Evolutionary conservation across 495 filamentous ascomycete species (phyloP), one percentile per base, ranked within the genome.

Genomic region (Penicillium desertorum): DNA sequence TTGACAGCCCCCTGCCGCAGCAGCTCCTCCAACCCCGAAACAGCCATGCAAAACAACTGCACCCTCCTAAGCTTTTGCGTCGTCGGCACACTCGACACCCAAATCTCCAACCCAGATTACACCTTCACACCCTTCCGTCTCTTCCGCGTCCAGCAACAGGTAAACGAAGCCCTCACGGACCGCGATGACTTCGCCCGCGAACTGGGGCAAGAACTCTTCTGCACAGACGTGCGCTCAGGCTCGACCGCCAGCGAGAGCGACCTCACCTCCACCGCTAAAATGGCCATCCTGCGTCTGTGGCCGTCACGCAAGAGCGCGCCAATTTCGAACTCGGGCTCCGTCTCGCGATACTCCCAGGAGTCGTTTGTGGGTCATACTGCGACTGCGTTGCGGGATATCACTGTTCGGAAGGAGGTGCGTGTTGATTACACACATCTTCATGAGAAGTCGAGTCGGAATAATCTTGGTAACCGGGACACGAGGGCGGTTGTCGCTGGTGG

Each of bases 61-160:
- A 66, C 69, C 17, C 62, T 86, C 16, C 71, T 83, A 22, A 70
- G 81, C 14, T 86, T 87, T 71, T 81, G 80, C 46, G 72, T 79
- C 14, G 81, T 84, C 39, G 79, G 82, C 57, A 72, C 79, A 9
- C 74, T 86, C 59, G 66, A 79, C 64, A 71, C 68, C 22, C 68
- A 70, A 57, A 62, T 72, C 45, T 60, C 68, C 32, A 71, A 75
- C 48, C 57, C 74, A 58, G 58, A 75, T 50, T 69, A 74, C 69
- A 66, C 63, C 32, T 81, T 81, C 51, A 72, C 73, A 1, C 82
- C 84, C 2, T 69, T 83, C 30, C 77, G 76, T 14, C 80, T 86
- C 55, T 86, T 86, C 76, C 76, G 76, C 41, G 68, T 73, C 27
- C 79, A 82, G 52, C 82, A 86, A 59, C 82, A 83, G 50, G 72